These are phyloP conservation scores for Taphrina confusa DNA, from an alignment of 1,139 yeast genomes.

Conservation along the genomic window DNA sequence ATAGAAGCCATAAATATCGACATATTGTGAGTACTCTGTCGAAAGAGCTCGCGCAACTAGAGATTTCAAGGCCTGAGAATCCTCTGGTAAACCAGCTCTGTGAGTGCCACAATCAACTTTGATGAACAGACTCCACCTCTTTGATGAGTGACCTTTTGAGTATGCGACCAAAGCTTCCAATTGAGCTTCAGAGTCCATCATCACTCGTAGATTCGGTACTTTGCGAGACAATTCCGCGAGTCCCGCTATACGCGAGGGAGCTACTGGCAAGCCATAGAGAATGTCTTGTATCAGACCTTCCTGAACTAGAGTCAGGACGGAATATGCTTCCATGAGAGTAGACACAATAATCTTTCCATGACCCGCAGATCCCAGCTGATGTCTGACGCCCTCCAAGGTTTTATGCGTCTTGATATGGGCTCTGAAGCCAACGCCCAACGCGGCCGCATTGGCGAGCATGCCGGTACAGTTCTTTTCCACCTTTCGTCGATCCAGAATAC, in stretches of 20 bases:
- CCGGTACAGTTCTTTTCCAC: constrained; percentile 49
- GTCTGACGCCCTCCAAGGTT: constrained; percentile 53
- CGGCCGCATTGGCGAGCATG: constrained; percentile 49
- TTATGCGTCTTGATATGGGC: constrained; percentile 81
- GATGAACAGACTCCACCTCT: constrained; percentile 43
- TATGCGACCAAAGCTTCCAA: constrained; percentile 53
- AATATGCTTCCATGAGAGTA: constrained; percentile 68
- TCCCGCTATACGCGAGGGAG: constrained; percentile 55
- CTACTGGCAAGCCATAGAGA: constrained; percentile 69
- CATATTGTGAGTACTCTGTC: constrained; percentile 43
- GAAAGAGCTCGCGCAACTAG: constrained; percentile 46
- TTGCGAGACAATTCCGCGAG: constrained; percentile 52
- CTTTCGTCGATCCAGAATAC: constrained; percentile 51
- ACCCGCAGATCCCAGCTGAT: constrained; percentile 53
- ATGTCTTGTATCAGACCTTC: constrained; percentile 58
- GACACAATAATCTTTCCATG: constrained; percentile 62
- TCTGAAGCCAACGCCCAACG: constrained; percentile 51
- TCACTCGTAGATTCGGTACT: constrained; percentile 55
- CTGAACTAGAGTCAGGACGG: constrained; percentile 52
- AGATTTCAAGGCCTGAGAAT: constrained; percentile 45
- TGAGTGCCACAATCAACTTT: constrained; percentile 46
- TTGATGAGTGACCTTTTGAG: constrained; percentile 39
- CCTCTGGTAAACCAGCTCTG: constrained; percentile 60
- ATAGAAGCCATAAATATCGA: constrained; percentile 66
- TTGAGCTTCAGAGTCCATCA: constrained; percentile 65